A percentile compares a stretch with the other conserved stretches of the same genome.
These are phyloP conservation scores for Euptelea pleiosperma DNA, from an alignment of 164 flowering plant genomes.

Conservation along the genomic window DNA sequence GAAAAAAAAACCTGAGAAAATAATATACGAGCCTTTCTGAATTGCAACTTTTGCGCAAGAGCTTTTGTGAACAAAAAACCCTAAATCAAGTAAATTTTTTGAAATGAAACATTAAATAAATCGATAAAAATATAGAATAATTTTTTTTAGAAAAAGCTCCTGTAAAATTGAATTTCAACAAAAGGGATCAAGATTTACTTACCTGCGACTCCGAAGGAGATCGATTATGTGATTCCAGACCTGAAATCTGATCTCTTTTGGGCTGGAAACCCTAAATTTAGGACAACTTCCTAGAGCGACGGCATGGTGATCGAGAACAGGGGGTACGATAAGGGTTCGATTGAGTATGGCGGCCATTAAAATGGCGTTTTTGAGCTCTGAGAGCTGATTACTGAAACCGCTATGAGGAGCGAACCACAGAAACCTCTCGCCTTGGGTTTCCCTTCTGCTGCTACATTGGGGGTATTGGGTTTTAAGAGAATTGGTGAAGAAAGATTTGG, in stretches of 20 bases:
- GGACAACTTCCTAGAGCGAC: constrained; percentile 95
- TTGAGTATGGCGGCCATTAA: constrained; percentile 71
- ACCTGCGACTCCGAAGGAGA: constrained; percentile 61
- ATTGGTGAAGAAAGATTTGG: constrained; percentile 15
- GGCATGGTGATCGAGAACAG: constrained; percentile 86
- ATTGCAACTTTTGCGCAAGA: no score
- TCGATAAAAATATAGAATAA: no score
- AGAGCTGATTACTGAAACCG: constrained; percentile 93
- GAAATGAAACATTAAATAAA: no score
- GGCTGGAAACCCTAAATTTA: constrained; percentile 71
- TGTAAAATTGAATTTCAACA: no score
- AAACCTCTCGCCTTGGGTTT: constrained; percentile 38
- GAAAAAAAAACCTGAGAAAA: no score
- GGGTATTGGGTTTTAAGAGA: constrained; percentile 18
- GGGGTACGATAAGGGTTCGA: constrained; percentile 84
- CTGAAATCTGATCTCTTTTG: constrained; percentile 48
- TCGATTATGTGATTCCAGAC: constrained; percentile 73
- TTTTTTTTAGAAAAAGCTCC: no score
- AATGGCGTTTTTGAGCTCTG: constrained; percentile 80
- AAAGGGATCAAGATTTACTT: constrained; percentile 8
- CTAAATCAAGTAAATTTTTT: no score
- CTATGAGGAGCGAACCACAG: constrained; percentile 90
- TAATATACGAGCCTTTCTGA: no score
- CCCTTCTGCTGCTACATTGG: constrained; percentile 20
- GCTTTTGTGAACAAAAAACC: no score